Percentiles rank a stretch among this genome's conserved stretches.
Evolutionary conservation across 2,329 filamentous ascomycete species (phyloP).

Genomic region (Pseudogymnoascus sp.): DNA sequence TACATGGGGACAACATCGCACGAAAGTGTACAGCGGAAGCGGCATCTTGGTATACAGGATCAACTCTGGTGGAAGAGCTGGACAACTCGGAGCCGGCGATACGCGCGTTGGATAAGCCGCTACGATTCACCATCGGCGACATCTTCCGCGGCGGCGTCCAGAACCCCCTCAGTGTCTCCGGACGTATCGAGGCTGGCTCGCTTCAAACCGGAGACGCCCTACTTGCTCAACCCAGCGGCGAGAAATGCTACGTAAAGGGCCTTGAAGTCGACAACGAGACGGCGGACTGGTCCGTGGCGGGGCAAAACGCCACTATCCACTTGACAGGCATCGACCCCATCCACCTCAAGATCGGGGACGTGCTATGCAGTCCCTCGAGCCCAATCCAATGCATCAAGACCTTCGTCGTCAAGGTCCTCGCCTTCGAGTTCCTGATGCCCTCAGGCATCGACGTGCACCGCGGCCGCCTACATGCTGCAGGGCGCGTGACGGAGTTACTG

Average conservation of each 20-base stretch:
- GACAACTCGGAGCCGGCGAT: conserved; percentile 70
- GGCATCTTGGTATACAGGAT: conserved; percentile 70
- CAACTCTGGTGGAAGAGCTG: conserved; percentile 72
- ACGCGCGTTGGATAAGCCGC: conserved; percentile 64
- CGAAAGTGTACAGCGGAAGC: conserved; percentile 44
- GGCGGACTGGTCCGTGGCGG: conserved; percentile 84
- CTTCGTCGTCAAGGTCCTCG: conserved; percentile 76
- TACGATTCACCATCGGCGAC: conserved; percentile 81
- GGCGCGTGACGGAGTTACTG: conserved; percentile 61
- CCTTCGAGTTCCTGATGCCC: conserved; percentile 82
- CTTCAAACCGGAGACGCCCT: conserved; percentile 78
- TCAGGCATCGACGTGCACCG: conserved; percentile 85
- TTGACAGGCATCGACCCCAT: conserved; percentile 76
- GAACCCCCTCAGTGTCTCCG: conserved; percentile 76
- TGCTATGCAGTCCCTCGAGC: conserved; percentile 62
- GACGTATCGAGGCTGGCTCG: conserved; percentile 75
- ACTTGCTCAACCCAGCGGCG: conserved; percentile 69
- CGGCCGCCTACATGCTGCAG: conserved; percentile 71
- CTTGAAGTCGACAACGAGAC: conserved; percentile 66
- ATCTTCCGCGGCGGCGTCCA: conserved; percentile 73
- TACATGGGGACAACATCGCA: conserved; percentile 80
- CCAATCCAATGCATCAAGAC: conserved; percentile 63
- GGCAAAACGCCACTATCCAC: conserved; percentile 79
- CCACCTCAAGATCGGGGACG: conserved; percentile 75
- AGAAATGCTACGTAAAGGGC: conserved; percentile 72